Percentiles rank a stretch among this genome's conserved stretches.
These are phyloP conservation scores for Ascochyta koolunga DNA, from an alignment of 2,329 filamentous ascomycete species.

Conservation along the genomic window DNA sequence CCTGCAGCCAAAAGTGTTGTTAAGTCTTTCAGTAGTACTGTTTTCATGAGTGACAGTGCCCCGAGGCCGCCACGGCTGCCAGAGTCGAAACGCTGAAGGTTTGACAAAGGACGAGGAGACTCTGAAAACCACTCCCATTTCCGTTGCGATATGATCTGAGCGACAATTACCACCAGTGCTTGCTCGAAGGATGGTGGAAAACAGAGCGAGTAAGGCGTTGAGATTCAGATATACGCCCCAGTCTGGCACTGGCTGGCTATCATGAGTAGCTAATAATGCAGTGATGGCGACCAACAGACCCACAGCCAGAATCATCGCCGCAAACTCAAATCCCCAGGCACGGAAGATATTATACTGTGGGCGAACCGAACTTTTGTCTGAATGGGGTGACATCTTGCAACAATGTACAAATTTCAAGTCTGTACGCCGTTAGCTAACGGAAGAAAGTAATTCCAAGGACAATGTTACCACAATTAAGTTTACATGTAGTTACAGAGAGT, in stretches of 20 bases:
- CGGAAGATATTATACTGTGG: neutral
- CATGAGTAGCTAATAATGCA: neutral
- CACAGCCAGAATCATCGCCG: neutral
- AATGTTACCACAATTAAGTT: too few relatives aligned
- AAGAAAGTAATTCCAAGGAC: too few relatives aligned
- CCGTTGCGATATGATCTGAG: constrained; percentile 4
- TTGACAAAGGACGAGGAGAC: neutral
- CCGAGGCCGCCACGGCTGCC: constrained; percentile 1
- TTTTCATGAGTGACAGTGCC: neutral
- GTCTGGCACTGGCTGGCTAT: neutral
- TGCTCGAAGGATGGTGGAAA: neutral
- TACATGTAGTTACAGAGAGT: too few relatives aligned
- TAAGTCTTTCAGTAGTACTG: neutral
- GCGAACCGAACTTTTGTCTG: too few relatives aligned
- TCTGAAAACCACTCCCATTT: neutral
- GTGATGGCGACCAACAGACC: neutral
- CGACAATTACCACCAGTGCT: neutral
- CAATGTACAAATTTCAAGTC: too few relatives aligned
- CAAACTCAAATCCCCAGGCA: neutral
- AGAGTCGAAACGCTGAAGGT: neutral
- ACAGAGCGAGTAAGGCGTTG: neutral
- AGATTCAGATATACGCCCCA: constrained; percentile 3
- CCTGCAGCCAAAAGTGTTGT: neutral
- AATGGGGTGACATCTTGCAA: too few relatives aligned
- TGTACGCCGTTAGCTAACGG: too few relatives aligned